A percentile compares a stretch with the other conserved stretches of the same genome.
Conservation (phyloP, 495 filamentous ascomycete species). For the Letharia columbiana region DNA sequence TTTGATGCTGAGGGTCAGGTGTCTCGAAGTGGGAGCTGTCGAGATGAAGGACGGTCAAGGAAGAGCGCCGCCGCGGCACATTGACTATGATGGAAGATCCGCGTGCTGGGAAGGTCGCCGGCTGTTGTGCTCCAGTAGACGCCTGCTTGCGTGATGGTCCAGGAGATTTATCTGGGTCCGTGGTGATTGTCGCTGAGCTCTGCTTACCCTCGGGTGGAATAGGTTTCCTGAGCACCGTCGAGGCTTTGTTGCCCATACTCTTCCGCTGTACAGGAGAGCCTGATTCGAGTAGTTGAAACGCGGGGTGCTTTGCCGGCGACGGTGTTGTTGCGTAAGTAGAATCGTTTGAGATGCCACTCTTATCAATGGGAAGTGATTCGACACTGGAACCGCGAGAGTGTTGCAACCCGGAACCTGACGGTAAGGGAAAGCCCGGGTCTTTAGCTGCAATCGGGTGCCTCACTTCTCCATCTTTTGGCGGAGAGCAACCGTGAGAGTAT, state of each 20-base stretch:
- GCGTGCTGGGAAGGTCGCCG: conserved; percentile 2
- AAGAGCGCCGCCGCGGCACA: conserved; percentile 19
- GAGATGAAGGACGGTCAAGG: conserved; percentile 20
- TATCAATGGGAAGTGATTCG: conserved; percentile 15
- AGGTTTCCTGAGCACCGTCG: conserved; percentile 13
- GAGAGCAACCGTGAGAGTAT: conserved; percentile 6
- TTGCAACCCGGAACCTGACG: background rate
- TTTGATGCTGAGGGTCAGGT: conserved; percentile 8
- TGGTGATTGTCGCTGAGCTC: conserved; percentile 4
- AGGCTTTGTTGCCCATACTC: conserved; percentile 20
- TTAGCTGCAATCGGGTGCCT: background rate
- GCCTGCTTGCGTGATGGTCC: background rate
- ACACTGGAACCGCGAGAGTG: conserved; percentile 17
- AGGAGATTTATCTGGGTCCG: background rate
- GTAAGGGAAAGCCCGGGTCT: background rate
- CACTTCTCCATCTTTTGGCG: background rate
- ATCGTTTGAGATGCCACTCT: conserved; percentile 14
- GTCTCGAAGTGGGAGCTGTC: conserved; percentile 20
- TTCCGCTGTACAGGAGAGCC: background rate
- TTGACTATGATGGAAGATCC: conserved; percentile 10
- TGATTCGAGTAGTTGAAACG: conserved; percentile 1
- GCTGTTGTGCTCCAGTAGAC: background rate
- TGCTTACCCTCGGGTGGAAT: conserved; percentile 7
- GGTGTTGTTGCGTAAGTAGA: conserved; percentile 19
- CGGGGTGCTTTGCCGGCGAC: conserved; percentile 5